Base-by-base conservation (phyloP, 2,329 filamentous ascomycete genomes). In the Neocatenulostroma microsporum region DNA sequence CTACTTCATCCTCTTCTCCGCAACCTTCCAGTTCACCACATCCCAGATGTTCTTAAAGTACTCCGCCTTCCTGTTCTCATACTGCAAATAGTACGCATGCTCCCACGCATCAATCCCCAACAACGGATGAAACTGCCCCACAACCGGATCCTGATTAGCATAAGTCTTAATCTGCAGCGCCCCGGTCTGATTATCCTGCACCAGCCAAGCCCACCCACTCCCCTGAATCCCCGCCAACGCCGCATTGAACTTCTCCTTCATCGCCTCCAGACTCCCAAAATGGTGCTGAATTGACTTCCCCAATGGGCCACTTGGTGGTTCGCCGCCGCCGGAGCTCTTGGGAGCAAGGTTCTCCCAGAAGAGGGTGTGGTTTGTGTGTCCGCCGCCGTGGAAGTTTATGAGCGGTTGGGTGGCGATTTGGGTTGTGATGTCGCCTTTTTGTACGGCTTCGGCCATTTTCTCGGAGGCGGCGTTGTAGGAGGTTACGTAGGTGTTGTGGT, bases 31-130 rank as follows among this genome's bases (percentile, higher is more conserved):
- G 64, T 85, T 86, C 54, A 87, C 76, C 21, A 87, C 74, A 21
- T 77, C 77, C 82, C 82, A 87, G 49, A 86, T 82, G 15, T 21
- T 34, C 42, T 82, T 74, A 5, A 85, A 72, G 50, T 88, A 88
- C 0, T 76, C 76, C 1, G 78, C 79, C 61, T 86, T 85, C 41
- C 78, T 76, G 51, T 87, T 87, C 40, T 81, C 67, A 50, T 86
- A 88, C 74, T 85, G 84, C 13, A 93, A 64, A 56, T 94, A 94
- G 58, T 93, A 94, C 1, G 86, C 86, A 66, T 94, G 86, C 66
- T 94, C 86, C 86, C 85, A 93, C 76, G 93, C 89, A 58, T 94
- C 86, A 2, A 94, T 70, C 0, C 84, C 85, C 27, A 87, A 70
- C 14, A 94, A 64, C 7, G 81, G 80, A 26, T 40, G 45, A 1